A percentile compares a stretch with the other conserved stretches of the same genome.
Evolutionary conservation across 139 green algal genomes (phyloP).

Genomic region (Edaphochlamys debaryana): DNA sequence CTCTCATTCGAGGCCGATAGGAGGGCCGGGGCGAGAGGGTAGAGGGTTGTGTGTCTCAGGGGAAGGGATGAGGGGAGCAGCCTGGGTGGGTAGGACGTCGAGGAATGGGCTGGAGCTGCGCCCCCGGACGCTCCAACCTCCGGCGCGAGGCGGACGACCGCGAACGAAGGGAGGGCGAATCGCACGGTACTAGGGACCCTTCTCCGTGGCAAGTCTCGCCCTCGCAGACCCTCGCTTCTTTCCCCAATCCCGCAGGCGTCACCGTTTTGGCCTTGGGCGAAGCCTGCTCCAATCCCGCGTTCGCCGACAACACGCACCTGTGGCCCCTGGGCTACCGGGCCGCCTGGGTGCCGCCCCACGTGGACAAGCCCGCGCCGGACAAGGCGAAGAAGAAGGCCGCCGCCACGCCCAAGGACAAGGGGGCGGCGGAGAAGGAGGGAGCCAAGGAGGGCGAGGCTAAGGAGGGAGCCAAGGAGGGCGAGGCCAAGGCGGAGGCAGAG

Average conservation of each 20-base stretch:
- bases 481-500: background rate
- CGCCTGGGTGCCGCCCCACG: background rate
- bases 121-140: too few relatives aligned
- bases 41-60: too few relatives aligned
- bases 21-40: too few relatives aligned
- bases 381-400: background rate
- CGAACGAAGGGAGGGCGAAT: too few relatives aligned
- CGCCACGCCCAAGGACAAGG: background rate
- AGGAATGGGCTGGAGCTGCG: too few relatives aligned
- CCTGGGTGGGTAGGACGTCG: too few relatives aligned
- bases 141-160: too few relatives aligned
- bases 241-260: background rate
- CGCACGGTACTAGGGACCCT: too few relatives aligned
- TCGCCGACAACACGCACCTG: background rate
- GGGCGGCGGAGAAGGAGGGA: background rate
- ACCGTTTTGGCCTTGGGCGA: constrained; percentile 1
- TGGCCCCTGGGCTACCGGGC: constrained; percentile 22
- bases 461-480: background rate
- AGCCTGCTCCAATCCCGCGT: background rate
- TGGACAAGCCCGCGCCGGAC: too few relatives aligned
- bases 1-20: background rate
- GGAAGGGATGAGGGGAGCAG: too few relatives aligned
- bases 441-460: background rate
- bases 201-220: too few relatives aligned
- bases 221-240: too few relatives aligned